Conservation (phyloP, 1,139 yeast species). For the Scheffersomyces quercinus region DNA sequence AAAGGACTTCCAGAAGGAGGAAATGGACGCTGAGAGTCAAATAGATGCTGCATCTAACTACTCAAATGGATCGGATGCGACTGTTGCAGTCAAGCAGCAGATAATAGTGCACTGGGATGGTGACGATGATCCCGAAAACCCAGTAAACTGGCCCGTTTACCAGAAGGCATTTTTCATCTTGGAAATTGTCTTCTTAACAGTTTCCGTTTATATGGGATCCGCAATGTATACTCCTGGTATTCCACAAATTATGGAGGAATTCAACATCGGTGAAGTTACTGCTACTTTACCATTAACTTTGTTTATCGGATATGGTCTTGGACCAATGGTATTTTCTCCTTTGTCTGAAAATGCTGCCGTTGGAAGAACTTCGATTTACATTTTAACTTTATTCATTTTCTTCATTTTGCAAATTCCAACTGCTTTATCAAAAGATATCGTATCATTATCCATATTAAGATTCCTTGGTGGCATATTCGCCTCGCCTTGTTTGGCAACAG, state of each 20-base stretch:
- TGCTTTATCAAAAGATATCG: constrained; percentile 31
- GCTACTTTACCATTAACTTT: constrained; percentile 37
- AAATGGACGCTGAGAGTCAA: not conserved
- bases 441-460: constrained; percentile 32
- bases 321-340: constrained; percentile 41
- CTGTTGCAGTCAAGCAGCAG: not conserved
- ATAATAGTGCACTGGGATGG: constrained; percentile 45
- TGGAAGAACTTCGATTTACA: constrained; percentile 51
- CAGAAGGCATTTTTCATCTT: constrained; percentile 40
- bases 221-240: constrained; percentile 62
- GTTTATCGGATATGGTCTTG: constrained; percentile 41
- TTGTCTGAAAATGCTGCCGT: constrained; percentile 42
- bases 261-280: constrained; percentile 22
- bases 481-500: constrained; percentile 37
- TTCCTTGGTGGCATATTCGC: constrained; percentile 38
- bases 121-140: constrained; percentile 57
- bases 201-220: constrained; percentile 59
- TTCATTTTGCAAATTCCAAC: constrained; percentile 32
- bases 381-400: constrained; percentile 29
- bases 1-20: not conserved
- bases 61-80: not conserved
- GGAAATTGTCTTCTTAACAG: constrained; percentile 47
- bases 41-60: too few species aligned
- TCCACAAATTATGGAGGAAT: constrained; percentile 28
- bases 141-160: constrained; percentile 52